Conservation (phyloP, 169 alveolate genomes). For the Neospora caninum region DNA sequence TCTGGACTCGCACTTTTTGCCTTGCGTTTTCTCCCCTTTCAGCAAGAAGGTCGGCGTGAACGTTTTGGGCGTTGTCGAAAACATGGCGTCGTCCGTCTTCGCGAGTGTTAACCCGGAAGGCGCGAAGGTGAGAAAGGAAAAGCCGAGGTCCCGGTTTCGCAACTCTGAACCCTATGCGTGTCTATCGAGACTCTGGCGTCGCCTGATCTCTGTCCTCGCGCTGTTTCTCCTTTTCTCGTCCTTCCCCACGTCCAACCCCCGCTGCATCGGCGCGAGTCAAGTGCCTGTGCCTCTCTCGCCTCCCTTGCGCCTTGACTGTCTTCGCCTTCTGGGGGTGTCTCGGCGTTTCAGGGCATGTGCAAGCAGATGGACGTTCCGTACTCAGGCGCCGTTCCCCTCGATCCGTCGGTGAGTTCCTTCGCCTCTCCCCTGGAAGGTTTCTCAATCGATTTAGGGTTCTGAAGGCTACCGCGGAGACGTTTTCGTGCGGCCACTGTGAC, state of each 20-base stretch:
- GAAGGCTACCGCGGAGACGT: too few relatives aligned
- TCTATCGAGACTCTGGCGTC: too few relatives aligned
- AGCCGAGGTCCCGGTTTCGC: too few relatives aligned
- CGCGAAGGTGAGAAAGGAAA: conserved; percentile 61
- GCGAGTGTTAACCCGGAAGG: conserved; percentile 69
- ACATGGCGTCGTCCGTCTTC: conserved; percentile 92
- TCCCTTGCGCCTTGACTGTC: too few relatives aligned
- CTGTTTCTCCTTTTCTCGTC: not conserved
- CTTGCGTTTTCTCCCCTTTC: not conserved
- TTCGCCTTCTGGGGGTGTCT: not conserved
- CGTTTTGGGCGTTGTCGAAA: conserved; percentile 96
- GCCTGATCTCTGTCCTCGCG: not conserved
- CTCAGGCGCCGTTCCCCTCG: conserved; percentile 78
- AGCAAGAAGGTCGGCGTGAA: conserved; percentile 87
- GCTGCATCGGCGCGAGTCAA: too few relatives aligned
- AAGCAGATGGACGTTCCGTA: conserved; percentile 78
- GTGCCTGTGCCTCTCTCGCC: too few relatives aligned
- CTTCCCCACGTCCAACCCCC: too few relatives aligned
- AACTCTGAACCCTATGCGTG: too few relatives aligned
- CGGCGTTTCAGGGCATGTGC: conserved; percentile 70
- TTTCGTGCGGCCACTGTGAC: too few relatives aligned
- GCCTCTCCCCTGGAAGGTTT: too few relatives aligned
- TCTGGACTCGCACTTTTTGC: too few relatives aligned
- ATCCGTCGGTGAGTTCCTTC: conserved; percentile 63
- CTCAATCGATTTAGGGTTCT: too few relatives aligned